phyloP scores from a whole-genome alignment of 768 basidiomycete genomes.

The Obba rivulosa region DNA sequence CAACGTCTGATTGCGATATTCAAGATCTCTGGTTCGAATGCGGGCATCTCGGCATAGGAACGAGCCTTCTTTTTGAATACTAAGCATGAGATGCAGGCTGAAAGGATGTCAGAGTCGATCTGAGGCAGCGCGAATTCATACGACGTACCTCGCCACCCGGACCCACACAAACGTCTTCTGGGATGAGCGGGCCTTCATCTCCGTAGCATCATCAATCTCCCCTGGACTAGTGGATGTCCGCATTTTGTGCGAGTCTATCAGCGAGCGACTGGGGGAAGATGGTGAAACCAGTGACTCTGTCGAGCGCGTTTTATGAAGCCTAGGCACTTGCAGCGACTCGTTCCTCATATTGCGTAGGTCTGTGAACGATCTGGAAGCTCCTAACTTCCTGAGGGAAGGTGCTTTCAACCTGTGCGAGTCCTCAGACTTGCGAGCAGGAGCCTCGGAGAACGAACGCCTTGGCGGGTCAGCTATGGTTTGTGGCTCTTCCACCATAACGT shows the following conservation, averaged over 20 bases:
- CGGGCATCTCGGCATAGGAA: slow-evolving; percentile 78
- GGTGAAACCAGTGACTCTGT: slow-evolving; percentile 28
- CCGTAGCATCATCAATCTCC: slow-evolving; percentile 54
- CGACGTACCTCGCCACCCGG: slow-evolving; percentile 58
- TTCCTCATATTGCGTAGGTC: slow-evolving; percentile 50
- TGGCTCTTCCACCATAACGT: slow-evolving; percentile 6
- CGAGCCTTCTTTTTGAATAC: slow-evolving; percentile 78
- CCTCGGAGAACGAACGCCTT: slow-evolving; percentile 16
- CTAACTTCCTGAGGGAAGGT: slow-evolving; percentile 46
- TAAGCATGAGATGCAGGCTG: slow-evolving; percentile 69
- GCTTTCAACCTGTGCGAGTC: slow-evolving; percentile 28
- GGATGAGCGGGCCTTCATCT: slow-evolving; percentile 76
- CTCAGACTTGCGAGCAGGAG: slow-evolving; percentile 24
- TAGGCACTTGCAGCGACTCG: slow-evolving; percentile 16
- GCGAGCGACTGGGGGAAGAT: not conserved
- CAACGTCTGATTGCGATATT: slow-evolving; percentile 79
- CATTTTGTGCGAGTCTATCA: not conserved
- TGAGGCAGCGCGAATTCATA: slow-evolving; percentile 13
- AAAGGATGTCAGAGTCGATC: slow-evolving; percentile 6
- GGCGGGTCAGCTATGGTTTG: slow-evolving; percentile 2
- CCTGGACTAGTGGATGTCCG: not conserved
- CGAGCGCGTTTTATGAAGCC: slow-evolving; percentile 35
- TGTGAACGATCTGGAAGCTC: slow-evolving; percentile 64
- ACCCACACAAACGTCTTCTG: slow-evolving; percentile 83
- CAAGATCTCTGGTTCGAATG: slow-evolving; percentile 74